Conservation (phyloP, 2,329 filamentous ascomycete genomes). For the Trichophyton simii region DNA sequence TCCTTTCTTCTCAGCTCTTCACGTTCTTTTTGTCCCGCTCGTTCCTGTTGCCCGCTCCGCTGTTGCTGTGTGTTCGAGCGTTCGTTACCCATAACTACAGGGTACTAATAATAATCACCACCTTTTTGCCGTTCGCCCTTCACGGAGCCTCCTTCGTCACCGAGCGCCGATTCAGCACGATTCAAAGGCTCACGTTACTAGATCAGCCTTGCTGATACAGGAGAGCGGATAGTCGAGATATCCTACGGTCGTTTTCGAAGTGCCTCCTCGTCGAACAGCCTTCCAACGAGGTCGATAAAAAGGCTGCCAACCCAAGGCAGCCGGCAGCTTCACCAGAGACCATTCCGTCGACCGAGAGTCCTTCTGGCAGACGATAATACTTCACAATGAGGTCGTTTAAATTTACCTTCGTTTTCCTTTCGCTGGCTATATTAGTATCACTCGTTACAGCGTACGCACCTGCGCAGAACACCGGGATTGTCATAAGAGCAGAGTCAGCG, state of each 20-base stretch:
- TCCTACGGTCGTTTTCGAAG: neutral
- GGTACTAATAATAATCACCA: neutral
- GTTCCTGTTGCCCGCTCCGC: neutral
- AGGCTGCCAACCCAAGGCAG: neutral
- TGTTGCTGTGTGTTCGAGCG: constrained; percentile 3
- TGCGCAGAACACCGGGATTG: constrained; percentile 13
- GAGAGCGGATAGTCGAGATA: neutral
- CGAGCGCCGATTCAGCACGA: neutral
- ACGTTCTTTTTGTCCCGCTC: neutral
- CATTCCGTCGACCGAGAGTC: neutral
- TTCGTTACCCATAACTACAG: neutral
- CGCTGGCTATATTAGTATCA: constrained; percentile 23
- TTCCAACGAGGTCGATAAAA: neutral
- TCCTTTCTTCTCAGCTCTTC: neutral
- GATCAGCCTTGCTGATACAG: neutral
- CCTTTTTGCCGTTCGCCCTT: neutral
- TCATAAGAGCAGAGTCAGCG: constrained; percentile 12
- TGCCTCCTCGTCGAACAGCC: neutral
- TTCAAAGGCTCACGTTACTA: neutral
- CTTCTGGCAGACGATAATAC: neutral
- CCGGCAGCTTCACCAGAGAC: neutral
- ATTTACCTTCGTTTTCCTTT: constrained; percentile 23
- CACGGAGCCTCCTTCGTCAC: constrained; percentile 1
- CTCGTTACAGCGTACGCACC: constrained; percentile 17
- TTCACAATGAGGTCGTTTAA: constrained; percentile 24